phyloP scores from a whole-genome alignment of 2,329 filamentous ascomycete species.

The Diaporthe citriasiana region DNA sequence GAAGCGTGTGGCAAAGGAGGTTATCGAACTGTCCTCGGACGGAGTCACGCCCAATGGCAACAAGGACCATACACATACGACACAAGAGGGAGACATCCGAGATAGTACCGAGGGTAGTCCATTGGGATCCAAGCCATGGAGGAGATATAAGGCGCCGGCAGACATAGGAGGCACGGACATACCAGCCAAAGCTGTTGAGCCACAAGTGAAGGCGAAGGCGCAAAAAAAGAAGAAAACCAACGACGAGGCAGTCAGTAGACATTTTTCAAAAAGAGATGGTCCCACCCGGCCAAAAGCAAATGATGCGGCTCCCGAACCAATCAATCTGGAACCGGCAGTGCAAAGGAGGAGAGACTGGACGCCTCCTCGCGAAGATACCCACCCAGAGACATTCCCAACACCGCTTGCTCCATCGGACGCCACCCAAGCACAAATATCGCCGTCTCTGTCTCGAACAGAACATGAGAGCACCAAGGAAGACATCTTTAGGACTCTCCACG shows the following conservation, averaged over 20 bases:
- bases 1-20: constrained; percentile 38
- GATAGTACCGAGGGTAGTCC: constrained; percentile 38
- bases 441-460: neutral
- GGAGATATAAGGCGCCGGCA: constrained; percentile 51
- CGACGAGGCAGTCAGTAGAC: constrained; percentile 52
- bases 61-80: constrained; percentile 9
- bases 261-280: constrained; percentile 47
- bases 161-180: neutral
- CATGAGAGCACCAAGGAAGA: constrained; percentile 43
- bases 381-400: constrained; percentile 35
- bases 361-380: constrained; percentile 65
- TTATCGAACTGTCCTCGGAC: constrained; percentile 42
- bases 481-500: constrained; percentile 61
- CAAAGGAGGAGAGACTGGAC: constrained; percentile 77
- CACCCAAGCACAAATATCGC: neutral
- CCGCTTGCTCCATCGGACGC: constrained; percentile 32
- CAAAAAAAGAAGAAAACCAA: constrained; percentile 45
- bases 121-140: constrained; percentile 53
- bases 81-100: constrained; percentile 38
- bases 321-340: constrained; percentile 63
- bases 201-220: constrained; percentile 44
- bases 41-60: constrained; percentile 21
- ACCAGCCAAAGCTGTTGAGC: constrained; percentile 44
- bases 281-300: constrained; percentile 46
- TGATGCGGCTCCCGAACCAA: constrained; percentile 48